Evolutionary conservation across 257 asterid genomes (phyloP).

Genomic region (Marsdenia floribunda): DNA sequence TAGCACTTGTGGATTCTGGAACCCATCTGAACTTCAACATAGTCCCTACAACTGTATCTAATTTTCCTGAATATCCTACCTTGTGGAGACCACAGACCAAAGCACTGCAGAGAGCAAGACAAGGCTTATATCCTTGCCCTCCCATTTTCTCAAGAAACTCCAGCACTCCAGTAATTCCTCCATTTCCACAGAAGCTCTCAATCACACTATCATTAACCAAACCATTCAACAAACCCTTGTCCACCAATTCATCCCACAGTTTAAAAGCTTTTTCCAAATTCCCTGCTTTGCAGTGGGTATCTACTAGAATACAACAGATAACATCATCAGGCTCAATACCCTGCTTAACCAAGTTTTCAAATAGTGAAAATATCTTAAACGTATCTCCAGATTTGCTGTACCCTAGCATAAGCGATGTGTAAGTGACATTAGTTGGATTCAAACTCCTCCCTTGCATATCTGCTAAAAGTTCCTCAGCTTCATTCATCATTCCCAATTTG

Average conservation of each 20-base stretch:
- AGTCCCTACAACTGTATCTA: slow-evolving; percentile 38
- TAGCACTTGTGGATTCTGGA: slow-evolving; percentile 37
- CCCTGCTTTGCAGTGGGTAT: slow-evolving; percentile 54
- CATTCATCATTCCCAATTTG: slow-evolving; percentile 50
- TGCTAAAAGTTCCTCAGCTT: slow-evolving; percentile 61
- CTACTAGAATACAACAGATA: slow-evolving; percentile 44
- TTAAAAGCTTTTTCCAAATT: slow-evolving; percentile 48
- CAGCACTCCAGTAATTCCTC: slow-evolving; percentile 39
- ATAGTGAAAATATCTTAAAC: slow-evolving; percentile 53
- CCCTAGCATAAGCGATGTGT: slow-evolving; percentile 66
- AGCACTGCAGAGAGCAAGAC: slow-evolving; percentile 50
- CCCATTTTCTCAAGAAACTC: slow-evolving; percentile 48
- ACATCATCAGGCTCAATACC: slow-evolving; percentile 76
- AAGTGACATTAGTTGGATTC: slow-evolving; percentile 63
- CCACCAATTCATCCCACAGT: slow-evolving; percentile 55
- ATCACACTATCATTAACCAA: slow-evolving; percentile 41
- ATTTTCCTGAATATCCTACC: slow-evolving; percentile 51
- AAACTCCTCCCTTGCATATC: slow-evolving; percentile 60
- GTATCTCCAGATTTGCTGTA: slow-evolving; percentile 57
- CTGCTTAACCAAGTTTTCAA: slow-evolving; percentile 53
- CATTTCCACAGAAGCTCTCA: slow-evolving; percentile 50
- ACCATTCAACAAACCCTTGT: slow-evolving; percentile 53
- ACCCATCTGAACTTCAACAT: slow-evolving; percentile 67
- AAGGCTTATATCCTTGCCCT: slow-evolving; percentile 56
- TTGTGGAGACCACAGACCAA: slow-evolving; percentile 52